phyloP scores from a whole-genome alignment of 164 flowering plant species.

The Paratinospora sagittata region DNA sequence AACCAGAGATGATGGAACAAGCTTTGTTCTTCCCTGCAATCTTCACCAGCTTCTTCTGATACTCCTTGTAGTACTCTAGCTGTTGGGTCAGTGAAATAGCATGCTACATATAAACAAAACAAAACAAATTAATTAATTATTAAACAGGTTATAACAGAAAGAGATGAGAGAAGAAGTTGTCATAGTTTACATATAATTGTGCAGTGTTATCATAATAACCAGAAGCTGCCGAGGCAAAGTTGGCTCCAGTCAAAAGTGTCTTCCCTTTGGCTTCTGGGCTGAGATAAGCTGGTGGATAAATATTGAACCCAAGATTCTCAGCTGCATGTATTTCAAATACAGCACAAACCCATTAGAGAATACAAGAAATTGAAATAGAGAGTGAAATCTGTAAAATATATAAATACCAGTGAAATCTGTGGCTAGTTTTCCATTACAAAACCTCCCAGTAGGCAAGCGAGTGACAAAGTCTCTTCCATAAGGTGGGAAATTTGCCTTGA shows the following conservation, averaged over 20 bases:
- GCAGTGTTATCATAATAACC: slow-evolving; percentile 74
- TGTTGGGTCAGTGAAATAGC: slow-evolving; percentile 64
- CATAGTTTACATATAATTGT: slow-evolving; percentile 48
- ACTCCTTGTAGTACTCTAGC: slow-evolving; percentile 61
- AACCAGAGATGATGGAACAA: slow-evolving; percentile 45
- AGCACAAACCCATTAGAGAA: slow-evolving; percentile 8
- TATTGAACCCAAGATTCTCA: slow-evolving; percentile 71
- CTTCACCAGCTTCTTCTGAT: slow-evolving; percentile 43
- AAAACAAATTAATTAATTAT: neutral
- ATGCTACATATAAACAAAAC: slow-evolving; percentile 30
- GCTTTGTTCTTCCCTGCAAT: slow-evolving; percentile 61
- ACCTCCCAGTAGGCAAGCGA: slow-evolving; percentile 77
- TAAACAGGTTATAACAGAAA: slow-evolving; percentile 10
- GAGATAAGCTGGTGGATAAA: slow-evolving; percentile 84
- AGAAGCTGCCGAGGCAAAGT: slow-evolving; percentile 89
- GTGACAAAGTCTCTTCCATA: slow-evolving; percentile 74
- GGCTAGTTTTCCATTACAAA: slow-evolving; percentile 73
- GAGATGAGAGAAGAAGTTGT: slow-evolving; percentile 4
- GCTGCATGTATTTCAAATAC: slow-evolving; percentile 47
- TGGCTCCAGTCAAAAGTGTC: slow-evolving; percentile 57
- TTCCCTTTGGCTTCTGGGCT: slow-evolving; percentile 57
- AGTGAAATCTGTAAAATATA: neutral
- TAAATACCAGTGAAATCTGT: slow-evolving; percentile 46
- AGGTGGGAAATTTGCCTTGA: slow-evolving; percentile 83
- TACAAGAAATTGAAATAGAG: neutral